A percentile compares a stretch with the other conserved stretches of the same genome.
Conservation (phyloP, 257 asterid genomes). For the Voacanga thouarsii region DNA sequence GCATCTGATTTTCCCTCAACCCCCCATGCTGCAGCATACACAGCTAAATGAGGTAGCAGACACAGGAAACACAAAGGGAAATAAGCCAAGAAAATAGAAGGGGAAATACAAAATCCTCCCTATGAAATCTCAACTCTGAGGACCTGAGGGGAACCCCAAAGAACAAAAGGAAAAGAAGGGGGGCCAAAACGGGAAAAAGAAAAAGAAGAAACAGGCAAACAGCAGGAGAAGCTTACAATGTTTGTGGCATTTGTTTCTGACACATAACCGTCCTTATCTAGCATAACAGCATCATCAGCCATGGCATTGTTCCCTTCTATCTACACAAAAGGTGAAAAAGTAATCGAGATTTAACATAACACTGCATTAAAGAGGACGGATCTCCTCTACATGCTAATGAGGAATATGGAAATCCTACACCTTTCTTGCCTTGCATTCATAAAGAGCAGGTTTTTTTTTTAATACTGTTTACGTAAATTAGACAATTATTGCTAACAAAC, state of each 20-base stretch:
- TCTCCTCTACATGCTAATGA: neutral
- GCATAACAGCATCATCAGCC: conserved; percentile 96
- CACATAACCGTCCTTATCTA: conserved; percentile 88
- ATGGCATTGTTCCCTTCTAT: conserved; percentile 83
- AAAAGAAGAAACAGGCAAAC: neutral
- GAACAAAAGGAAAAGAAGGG: neutral
- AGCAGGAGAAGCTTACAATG: conserved; percentile 47
- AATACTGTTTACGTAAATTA: neutral
- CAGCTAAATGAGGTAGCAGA: neutral
- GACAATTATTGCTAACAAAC: neutral
- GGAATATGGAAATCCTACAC: neutral
- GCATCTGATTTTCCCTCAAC: neutral
- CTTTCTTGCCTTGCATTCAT: neutral
- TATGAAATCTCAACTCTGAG: neutral
- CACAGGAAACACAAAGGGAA: neutral
- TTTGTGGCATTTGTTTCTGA: conserved; percentile 95
- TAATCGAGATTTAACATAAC: neutral
- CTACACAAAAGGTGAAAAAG: conserved; percentile 35
- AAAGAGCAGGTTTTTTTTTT: neutral
- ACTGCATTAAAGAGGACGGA: neutral
- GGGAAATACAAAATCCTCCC: neutral
- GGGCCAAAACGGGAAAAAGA: neutral
- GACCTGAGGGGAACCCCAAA: neutral
- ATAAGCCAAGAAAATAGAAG: neutral
- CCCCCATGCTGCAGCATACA: neutral